phyloP scores from a whole-genome alignment of 208 protist genomes.

The Leishmania amazonensis region DNA sequence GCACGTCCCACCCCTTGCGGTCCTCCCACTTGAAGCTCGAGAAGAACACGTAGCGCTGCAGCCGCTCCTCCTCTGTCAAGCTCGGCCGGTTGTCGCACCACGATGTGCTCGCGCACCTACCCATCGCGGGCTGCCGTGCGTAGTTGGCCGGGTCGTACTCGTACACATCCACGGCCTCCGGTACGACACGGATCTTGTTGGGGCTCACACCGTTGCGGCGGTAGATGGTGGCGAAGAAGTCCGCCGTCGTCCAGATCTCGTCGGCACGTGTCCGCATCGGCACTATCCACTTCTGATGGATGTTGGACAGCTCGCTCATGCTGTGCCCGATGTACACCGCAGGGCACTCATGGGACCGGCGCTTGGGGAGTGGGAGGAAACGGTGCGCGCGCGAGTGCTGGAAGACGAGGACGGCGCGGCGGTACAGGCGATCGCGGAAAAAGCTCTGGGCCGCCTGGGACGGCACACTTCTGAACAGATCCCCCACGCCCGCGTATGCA shows the following conservation, averaged over 20 bases:
- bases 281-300: constrained; percentile 23
- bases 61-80: constrained; percentile 7
- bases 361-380: neutral
- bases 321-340: constrained; percentile 33
- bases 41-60: constrained; percentile 51
- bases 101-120: neutral
- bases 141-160: constrained; percentile 44
- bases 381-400: constrained; percentile 25
- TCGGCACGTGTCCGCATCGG: constrained; percentile 17
- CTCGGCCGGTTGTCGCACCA: constrained; percentile 20
- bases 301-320: constrained; percentile 54
- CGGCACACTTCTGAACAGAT: neutral
- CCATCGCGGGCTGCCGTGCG: constrained; percentile 5
- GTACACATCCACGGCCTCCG: constrained; percentile 59
- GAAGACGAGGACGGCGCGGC: constrained; percentile 19
- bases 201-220: constrained; percentile 24
- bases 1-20: constrained; percentile 66
- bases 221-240: constrained; percentile 56
- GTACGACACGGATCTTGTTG: constrained; percentile 37
- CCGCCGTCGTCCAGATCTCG: constrained; percentile 59
- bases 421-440: neutral
- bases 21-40: constrained; percentile 70
- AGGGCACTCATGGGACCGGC: neutral
- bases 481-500: constrained; percentile 6
- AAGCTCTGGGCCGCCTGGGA: neutral